A percentile compares a stretch with the other conserved stretches of the same genome.
These are phyloP conservation scores for Rosa chinensis DNA, from an alignment of 306 rosid species.

Conservation along the genomic window DNA sequence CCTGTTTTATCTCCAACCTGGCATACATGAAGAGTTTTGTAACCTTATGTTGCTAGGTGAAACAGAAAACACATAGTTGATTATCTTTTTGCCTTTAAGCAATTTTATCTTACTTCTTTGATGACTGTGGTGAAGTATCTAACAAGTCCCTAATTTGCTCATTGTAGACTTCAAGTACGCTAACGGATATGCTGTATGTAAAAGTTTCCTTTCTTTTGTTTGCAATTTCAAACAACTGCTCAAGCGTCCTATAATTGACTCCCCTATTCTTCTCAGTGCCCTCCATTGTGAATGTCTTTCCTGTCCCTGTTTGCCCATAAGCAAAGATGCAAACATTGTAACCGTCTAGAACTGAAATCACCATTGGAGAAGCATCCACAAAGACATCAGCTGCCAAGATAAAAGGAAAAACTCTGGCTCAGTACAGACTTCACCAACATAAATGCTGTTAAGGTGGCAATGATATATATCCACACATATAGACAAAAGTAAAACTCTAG, in stretches of 20 bases:
- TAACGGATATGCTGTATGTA: conserved; percentile 63
- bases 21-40: not conserved
- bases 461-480: not conserved
- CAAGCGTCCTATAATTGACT: conserved; percentile 84
- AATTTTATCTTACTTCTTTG: conserved; percentile 56
- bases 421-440: conserved; percentile 8
- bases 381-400: conserved; percentile 70
- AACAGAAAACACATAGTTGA: not conserved
- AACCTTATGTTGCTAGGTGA: not conserved
- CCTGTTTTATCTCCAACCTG: conserved; percentile 91
- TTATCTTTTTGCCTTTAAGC: not conserved
- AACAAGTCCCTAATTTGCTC: conserved; percentile 88
- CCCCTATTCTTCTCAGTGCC: conserved; percentile 80
- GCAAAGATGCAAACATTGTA: conserved; percentile 92
- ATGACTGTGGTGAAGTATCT: conserved; percentile 49
- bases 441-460: not conserved
- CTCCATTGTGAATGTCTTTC: conserved; percentile 95
- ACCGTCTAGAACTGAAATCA: conserved; percentile 75
- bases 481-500: conserved; percentile 28
- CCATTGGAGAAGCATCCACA: conserved; percentile 84
- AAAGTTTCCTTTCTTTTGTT: conserved; percentile 66
- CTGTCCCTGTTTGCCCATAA: conserved; percentile 91
- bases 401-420: conserved; percentile 26
- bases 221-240: conserved; percentile 63
- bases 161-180: conserved; percentile 89